A percentile compares a stretch with the other conserved stretches of the same genome.
These are phyloP conservation scores for Fusarium albidum DNA, from an alignment of 2,329 filamentous ascomycete species.

Conservation along the genomic window DNA sequence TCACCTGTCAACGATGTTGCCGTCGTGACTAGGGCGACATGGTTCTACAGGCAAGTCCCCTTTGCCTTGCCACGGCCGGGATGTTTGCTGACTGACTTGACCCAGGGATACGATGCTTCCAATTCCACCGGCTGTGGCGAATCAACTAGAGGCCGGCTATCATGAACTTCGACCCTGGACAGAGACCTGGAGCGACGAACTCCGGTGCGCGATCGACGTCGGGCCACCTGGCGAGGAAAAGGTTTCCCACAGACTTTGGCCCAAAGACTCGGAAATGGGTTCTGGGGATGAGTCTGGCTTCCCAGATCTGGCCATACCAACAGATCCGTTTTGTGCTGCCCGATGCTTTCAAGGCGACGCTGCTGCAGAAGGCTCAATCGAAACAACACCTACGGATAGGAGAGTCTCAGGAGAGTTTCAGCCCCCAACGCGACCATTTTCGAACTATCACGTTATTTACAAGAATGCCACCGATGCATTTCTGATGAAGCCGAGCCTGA, in stretches of 20 bases:
- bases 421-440: slow-evolving; percentile 66
- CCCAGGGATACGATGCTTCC: slow-evolving; percentile 85
- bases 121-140: slow-evolving; percentile 84
- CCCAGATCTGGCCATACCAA: slow-evolving; percentile 54
- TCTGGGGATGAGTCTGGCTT: slow-evolving; percentile 25
- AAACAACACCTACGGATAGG: slow-evolving; percentile 41
- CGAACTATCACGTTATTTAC: slow-evolving; percentile 85
- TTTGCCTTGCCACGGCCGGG: too few relatives aligned
- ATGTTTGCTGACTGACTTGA: slow-evolving; percentile 24
- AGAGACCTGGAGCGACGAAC: slow-evolving; percentile 90
- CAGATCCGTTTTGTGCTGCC: slow-evolving; percentile 66
- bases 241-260: slow-evolving; percentile 84
- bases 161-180: slow-evolving; percentile 87
- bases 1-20: slow-evolving; percentile 90
- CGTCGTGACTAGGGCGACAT: slow-evolving; percentile 84
- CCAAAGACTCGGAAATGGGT: slow-evolving; percentile 55
- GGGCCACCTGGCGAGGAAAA: slow-evolving; percentile 92
- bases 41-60: slow-evolving; percentile 80
- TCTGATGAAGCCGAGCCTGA: slow-evolving; percentile 83
- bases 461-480: slow-evolving; percentile 80
- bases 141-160: slow-evolving; percentile 92
- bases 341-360: slow-evolving; percentile 68
- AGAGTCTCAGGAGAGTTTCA: slow-evolving; percentile 47
- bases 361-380: slow-evolving; percentile 61
- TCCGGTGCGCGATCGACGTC: slow-evolving; percentile 89